These are phyloP conservation scores for thale cress (Arabidopsis thaliana) DNA, from an alignment of 345 rosid genomes.

Conservation along the genomic window TAIR10.1 NC_003074.8:9709001-9709500, in stretches of 20 bases:
- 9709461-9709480: slow-evolving; percentile 42
- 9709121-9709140: not conserved
- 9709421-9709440: slow-evolving; percentile 63
- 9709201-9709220: too few relatives aligned
- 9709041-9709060: slow-evolving; percentile 72
- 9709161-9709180: slow-evolving; percentile 3
- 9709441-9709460: slow-evolving; percentile 70
- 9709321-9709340: not conserved
- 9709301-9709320: not conserved
- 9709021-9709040: slow-evolving; percentile 76
- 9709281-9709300: not conserved
- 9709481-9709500: slow-evolving; percentile 62
- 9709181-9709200: not conserved
- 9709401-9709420: slow-evolving; percentile 80
- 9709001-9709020: slow-evolving; percentile 74
- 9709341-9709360: slow-evolving; percentile 50
- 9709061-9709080: slow-evolving; percentile 70
- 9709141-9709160: not conserved
- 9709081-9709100: slow-evolving; percentile 89
- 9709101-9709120: slow-evolving; percentile 54
- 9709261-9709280: not conserved
- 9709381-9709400: slow-evolving; percentile 65
- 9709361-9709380: slow-evolving; percentile 74
- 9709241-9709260: too few relatives aligned
- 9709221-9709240: too few relatives aligned